Percentiles rank a stretch among this genome's conserved stretches.
Evolutionary conservation across 768 basidiomycete genomes (phyloP).

Genomic region (Auriscalpium orientale): DNA sequence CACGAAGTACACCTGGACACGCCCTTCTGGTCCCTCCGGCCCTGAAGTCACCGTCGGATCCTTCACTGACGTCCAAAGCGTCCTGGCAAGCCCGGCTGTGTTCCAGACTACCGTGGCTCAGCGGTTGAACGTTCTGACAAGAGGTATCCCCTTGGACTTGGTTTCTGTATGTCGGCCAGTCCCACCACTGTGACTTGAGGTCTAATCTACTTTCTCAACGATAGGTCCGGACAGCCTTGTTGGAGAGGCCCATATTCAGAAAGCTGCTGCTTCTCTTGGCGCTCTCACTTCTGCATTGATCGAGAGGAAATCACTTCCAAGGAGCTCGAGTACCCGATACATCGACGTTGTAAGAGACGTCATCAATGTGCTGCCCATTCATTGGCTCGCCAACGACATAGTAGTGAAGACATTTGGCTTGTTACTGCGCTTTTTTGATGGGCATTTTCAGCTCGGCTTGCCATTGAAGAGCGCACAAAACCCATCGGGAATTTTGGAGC

Average conservation of each 20-base stretch:
- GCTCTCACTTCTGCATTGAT: constrained; percentile 2
- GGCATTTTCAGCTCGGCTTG: constrained; percentile 7
- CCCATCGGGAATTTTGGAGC: not conserved
- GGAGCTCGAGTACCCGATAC: constrained; percentile 22
- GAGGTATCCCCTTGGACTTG: constrained; percentile 3
- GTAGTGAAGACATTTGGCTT: constrained; percentile 28
- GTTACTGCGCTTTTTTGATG: not conserved
- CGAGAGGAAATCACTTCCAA: constrained; percentile 26
- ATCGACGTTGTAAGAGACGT: constrained; percentile 65
- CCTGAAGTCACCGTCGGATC: not conserved
- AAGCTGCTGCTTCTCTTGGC: not conserved
- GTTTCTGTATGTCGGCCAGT: not conserved
- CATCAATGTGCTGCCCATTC: constrained; percentile 51
- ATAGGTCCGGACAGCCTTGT: constrained; percentile 7
- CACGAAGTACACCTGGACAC: constrained; percentile 50
- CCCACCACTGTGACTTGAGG: not conserved
- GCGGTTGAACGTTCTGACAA: constrained; percentile 2
- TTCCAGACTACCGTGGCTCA: not conserved
- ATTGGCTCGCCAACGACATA: constrained; percentile 52
- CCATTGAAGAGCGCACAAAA: constrained; percentile 8
- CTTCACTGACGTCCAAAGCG: not conserved
- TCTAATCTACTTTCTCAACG: not conserved
- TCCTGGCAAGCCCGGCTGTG: not conserved
- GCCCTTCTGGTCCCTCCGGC: constrained; percentile 29
- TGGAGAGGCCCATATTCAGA: not conserved